These are phyloP conservation scores for Kodamaea neixiangensis DNA, from an alignment of 805 yeast species.

Conservation along the genomic window DNA sequence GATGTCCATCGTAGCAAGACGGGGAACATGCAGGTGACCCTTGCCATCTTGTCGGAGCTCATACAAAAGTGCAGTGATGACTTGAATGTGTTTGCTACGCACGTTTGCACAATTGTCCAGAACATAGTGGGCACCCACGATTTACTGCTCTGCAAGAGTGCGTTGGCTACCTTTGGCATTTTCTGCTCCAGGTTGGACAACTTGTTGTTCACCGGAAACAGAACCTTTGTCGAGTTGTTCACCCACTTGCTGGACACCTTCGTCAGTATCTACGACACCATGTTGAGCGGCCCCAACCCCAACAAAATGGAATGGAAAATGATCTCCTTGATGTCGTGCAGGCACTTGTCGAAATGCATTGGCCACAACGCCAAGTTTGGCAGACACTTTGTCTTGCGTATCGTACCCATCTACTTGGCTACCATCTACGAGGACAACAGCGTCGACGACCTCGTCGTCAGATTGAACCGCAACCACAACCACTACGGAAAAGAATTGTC, in stretches of 20 bases:
- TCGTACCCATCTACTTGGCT: constrained; percentile 41
- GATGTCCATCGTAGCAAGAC: constrained; percentile 64
- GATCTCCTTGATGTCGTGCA: constrained; percentile 42
- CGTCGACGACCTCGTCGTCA: constrained; percentile 21
- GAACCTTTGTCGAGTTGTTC: constrained; percentile 53
- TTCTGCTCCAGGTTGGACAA: constrained; percentile 55
- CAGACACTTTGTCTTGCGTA: constrained; percentile 29
- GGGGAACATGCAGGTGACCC: constrained; percentile 84
- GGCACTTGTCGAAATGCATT: constrained; percentile 39
- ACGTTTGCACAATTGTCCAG: constrained; percentile 61
- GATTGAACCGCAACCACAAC: constrained; percentile 23
- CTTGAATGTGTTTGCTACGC: constrained; percentile 75
- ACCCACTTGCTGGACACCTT: constrained; percentile 23
- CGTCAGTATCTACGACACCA: constrained; percentile 16
- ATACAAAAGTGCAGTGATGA: constrained; percentile 79
- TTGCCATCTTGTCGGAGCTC: constrained; percentile 67
- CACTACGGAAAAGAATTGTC: constrained; percentile 16
- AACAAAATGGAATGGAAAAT: constrained; percentile 48
- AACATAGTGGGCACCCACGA: constrained; percentile 59
- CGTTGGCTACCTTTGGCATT: constrained; percentile 47
- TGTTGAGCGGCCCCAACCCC: constrained; percentile 22
- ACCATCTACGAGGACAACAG: constrained; percentile 29
- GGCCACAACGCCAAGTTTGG: constrained; percentile 34
- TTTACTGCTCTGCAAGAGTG: constrained; percentile 55
- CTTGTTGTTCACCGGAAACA: constrained; percentile 66